Base-by-base conservation (phyloP, 2,329 filamentous ascomycete species). In the Xylaria sp. region DNA sequence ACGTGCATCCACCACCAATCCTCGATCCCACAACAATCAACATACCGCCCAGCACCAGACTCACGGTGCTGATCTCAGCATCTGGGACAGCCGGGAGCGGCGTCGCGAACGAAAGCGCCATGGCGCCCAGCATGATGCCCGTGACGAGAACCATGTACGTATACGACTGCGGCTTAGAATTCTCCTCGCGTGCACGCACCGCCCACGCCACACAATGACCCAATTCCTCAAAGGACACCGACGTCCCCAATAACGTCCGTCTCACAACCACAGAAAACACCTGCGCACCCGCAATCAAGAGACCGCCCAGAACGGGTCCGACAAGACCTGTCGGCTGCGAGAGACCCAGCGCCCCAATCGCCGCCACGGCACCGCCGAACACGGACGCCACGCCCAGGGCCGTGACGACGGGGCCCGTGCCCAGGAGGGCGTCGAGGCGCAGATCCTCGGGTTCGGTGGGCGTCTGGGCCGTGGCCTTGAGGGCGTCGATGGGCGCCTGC, bases 1-100 rank as follows among this genome's bases (percentile, higher is more conserved):
- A 86, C 0, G 86, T 87, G 64, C 87, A 90, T 0, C 87, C 87
- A 1, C 85, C 85, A 0, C 83, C 86, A 57, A 88, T 68, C 53
- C 85, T 79, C 1, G 84, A 78, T 0, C 87, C 87, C 7, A 89
- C 69, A 0, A 80, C 78, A 74, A 88, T 82, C 11, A 80, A 60
- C 2, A 80, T 74, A 0, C 86, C 87, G 1, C 86, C 86, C 0
- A 77, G 51, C 0, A 79, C 66, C 0, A 83, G 80, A 62, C 75
- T 69, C 1, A 67, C 23, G 0, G 76, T 74, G 3, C 74, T 67
- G 3, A 73, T 61, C 19, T 62, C 67, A 0, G 61, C 68, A 61
- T 16, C 55, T 58, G 4, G 62, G 58, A 1, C 69, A 60, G 5
- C 67, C 62, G 60, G 52, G 19, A 66, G 56, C 1, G 78, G 76